Evolutionary conservation across 352 stramenopile genomes (phyloP), one percentile per base, ranked within the genome.

Genomic region (Phytophthora cactorum): DNA sequence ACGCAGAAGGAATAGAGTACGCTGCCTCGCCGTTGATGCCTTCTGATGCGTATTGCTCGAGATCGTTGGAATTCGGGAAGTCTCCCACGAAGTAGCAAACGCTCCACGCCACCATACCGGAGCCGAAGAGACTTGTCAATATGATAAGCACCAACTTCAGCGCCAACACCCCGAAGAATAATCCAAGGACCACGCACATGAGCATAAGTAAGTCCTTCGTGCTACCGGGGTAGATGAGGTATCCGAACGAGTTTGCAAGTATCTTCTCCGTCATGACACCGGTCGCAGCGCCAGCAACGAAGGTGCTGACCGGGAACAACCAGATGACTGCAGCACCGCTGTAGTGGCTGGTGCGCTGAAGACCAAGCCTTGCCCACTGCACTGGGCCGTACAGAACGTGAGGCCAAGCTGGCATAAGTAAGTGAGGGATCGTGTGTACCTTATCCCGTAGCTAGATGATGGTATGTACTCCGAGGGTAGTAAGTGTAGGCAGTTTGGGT

Each of bases 41-140:
- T 43, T 73, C n/a, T 10, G 47, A 64, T 0, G 61, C 57, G 36
- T 84, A 82, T 38, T 47, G 22, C 49, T 77, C 63, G 27, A 88
- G 65, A 52, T 83, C 64, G 28, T 68, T 72, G 49, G 67, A 44
- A 46, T 59, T 72, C 27, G 78, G 77, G 38, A 77, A 85, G 49
- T 83, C 70, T 27, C 75, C 78, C 8, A 60, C 75, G 44, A 87
- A 89, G 60, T 85, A 86, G 4, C 80, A 78, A 46, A 86, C 51
- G 1, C 80, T 74, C 78, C 76, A 85, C 1, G 72, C 71, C 4
- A 78, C 39, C 14, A 82, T 39, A 0, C 63, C 64, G 1, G 80
- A 72, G 17, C 80, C 80, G n/a, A 84, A 68, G 12, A 82, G 45
- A 54, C 73, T 81, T 15, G 79, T 84, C 5, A 72, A 61, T 22